Conservation (phyloP, 1,139 yeast genomes). For the Geotrichum candidum region DNA sequence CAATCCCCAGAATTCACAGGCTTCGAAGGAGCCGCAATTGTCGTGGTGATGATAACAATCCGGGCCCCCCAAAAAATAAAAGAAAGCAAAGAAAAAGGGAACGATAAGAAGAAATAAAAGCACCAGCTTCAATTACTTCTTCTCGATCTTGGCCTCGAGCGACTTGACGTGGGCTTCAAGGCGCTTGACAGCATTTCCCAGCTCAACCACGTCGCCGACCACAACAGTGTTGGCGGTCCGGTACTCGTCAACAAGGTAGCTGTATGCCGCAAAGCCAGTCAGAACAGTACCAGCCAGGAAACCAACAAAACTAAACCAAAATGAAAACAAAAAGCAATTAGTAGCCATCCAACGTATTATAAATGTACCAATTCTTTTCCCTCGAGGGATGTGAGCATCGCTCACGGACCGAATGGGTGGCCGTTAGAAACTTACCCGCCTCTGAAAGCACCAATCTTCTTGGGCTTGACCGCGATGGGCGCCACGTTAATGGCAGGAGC, state of each 20-base stretch:
- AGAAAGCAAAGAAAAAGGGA: not conserved
- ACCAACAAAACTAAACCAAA: constrained; percentile 50
- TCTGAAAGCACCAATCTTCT: constrained; percentile 31
- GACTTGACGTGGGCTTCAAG: constrained; percentile 48
- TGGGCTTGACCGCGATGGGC: constrained; percentile 15
- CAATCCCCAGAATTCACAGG: no score
- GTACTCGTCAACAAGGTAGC: constrained; percentile 72
- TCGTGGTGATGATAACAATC: not conserved
- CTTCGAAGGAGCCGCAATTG: no score
- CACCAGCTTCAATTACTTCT: constrained; percentile 1
- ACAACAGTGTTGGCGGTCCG: constrained; percentile 65
- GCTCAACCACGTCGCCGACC: constrained; percentile 64
- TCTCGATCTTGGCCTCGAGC: constrained; percentile 28
- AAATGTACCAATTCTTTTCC: not conserved
- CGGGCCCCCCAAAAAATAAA: not conserved
- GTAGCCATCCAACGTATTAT: not conserved
- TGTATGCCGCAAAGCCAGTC: constrained; percentile 73
- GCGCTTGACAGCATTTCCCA: constrained; percentile 60
- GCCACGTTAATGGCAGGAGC: not conserved
- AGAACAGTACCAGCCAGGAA: constrained; percentile 69
- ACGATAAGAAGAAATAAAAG: not conserved
- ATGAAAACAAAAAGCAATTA: not conserved
- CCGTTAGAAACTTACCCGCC: constrained; percentile 28
- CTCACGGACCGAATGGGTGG: not conserved
- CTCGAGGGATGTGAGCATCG: not conserved